Conservation (phyloP, 2,329 filamentous ascomycete genomes). For the Alternaria gansuensis region DNA sequence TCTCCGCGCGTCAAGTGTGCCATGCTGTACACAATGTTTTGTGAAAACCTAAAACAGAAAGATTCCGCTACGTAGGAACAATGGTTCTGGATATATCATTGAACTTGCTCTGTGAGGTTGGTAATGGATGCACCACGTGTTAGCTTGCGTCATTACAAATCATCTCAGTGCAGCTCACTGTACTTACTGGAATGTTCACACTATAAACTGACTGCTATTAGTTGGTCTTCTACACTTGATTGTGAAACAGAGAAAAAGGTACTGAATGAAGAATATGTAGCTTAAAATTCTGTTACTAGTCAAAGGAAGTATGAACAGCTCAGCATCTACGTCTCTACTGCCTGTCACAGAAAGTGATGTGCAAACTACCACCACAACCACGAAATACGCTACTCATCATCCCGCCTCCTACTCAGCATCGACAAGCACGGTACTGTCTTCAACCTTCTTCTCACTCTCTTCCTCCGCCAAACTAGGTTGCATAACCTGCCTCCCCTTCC, state of each 20-base stretch:
- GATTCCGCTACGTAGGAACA: no score
- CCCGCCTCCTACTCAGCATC: conserved; percentile 16
- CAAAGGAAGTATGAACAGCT: neutral
- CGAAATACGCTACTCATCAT: neutral
- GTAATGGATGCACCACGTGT: neutral
- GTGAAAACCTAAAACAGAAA: no score
- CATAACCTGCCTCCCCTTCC: conserved; percentile 51
- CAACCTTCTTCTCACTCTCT: conserved; percentile 31
- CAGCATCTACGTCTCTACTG: neutral
- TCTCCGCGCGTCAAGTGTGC: conserved; percentile 42
- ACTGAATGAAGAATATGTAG: neutral
- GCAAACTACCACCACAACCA: neutral
- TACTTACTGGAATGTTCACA: no score
- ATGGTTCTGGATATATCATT: neutral
- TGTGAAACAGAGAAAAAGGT: neutral
- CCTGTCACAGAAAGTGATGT: neutral
- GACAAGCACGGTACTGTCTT: conserved; percentile 43
- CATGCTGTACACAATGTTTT: conserved; percentile 20
- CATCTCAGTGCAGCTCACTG: neutral
- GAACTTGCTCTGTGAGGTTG: neutral
- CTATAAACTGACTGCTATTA: no score
- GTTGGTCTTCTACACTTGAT: neutral
- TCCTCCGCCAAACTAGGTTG: conserved; percentile 45
- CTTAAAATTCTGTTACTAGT: neutral
- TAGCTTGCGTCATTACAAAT: neutral